Evolutionary conservation across 768 basidiomycete species (phyloP).

Genomic region (Cystobasidium onofrii): DNA sequence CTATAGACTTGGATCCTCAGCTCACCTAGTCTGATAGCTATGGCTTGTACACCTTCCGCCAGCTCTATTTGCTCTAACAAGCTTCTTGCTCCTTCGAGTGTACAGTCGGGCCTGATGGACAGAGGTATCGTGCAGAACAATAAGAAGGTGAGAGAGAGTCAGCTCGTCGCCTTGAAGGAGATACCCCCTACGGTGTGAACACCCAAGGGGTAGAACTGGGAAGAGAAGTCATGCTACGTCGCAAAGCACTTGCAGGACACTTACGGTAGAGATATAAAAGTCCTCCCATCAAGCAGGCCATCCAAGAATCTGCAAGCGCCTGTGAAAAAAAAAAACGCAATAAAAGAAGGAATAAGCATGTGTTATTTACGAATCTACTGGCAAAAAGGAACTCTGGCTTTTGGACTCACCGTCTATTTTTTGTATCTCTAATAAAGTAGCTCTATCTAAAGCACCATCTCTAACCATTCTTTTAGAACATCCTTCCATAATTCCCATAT

Average conservation of each 20-base stretch:
- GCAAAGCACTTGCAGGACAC: no score
- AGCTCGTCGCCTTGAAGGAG: not conserved
- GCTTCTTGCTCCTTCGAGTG: not conserved
- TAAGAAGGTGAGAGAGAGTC: not conserved
- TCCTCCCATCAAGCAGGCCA: not conserved
- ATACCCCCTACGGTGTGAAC: no score
- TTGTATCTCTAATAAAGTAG: not conserved
- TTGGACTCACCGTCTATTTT: not conserved
- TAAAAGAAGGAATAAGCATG: no score
- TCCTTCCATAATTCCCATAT: not conserved
- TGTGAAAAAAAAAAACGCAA: not conserved
- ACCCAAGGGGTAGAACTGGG: no score
- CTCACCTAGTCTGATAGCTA: not conserved
- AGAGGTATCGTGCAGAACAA: not conserved
- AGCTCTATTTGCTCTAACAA: not conserved
- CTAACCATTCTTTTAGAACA: not conserved
- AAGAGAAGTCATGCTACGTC: no score
- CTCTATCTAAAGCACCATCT: not conserved
- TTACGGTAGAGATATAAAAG: not conserved
- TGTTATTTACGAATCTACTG: no score
- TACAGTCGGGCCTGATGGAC: not conserved
- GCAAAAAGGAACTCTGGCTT: no score
- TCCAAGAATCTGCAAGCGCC: not conserved
- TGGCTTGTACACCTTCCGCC: not conserved
- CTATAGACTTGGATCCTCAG: no score